A percentile compares a stretch with the other conserved stretches of the same genome.
These are phyloP conservation scores for Yarrowia alimentaria DNA, from an alignment of 805 yeast genomes.

Conservation along the genomic window DNA sequence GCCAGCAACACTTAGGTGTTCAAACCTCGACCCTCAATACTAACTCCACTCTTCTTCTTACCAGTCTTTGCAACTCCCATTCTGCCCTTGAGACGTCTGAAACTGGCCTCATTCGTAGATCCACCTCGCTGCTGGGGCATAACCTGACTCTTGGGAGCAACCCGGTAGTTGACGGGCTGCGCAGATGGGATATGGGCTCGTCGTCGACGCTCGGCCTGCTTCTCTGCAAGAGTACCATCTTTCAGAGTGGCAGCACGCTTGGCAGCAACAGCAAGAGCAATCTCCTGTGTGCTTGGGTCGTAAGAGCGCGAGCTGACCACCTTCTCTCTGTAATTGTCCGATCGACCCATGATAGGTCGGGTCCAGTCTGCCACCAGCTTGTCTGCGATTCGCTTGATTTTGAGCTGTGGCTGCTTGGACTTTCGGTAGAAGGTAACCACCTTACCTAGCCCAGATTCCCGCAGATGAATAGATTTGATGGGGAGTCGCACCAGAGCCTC, in stretches of 20 bases:
- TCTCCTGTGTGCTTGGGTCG: constrained; percentile 39
- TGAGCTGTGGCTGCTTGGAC: constrained; percentile 82
- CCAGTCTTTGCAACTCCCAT: constrained; percentile 32
- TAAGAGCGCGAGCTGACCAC: constrained; percentile 66
- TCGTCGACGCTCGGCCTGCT: constrained; percentile 84
- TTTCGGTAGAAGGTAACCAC: constrained; percentile 90
- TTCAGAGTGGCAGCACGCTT: constrained; percentile 22
- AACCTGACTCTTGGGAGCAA: constrained; percentile 70
- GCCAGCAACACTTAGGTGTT: background rate
- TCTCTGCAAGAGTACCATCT: constrained; percentile 64
- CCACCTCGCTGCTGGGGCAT: constrained; percentile 41
- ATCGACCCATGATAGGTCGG: constrained; percentile 92
- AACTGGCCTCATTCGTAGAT: constrained; percentile 35
- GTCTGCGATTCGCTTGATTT: constrained; percentile 84
- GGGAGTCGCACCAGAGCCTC: constrained; percentile 73
- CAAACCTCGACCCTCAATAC: constrained; percentile 66
- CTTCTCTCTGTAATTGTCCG: constrained; percentile 90
- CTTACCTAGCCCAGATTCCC: constrained; percentile 93
- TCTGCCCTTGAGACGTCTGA: constrained; percentile 69
- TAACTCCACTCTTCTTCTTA: constrained; percentile 65
- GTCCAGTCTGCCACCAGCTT: constrained; percentile 96
- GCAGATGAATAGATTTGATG: constrained; percentile 89
- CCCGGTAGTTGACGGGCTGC: constrained; percentile 80
- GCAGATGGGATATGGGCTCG: constrained; percentile 96
- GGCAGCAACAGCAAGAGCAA: constrained; percentile 23